These are phyloP conservation scores for Vitis rupestris DNA, from an alignment of 164 flowering plant genomes.

Conservation along the genomic window DNA sequence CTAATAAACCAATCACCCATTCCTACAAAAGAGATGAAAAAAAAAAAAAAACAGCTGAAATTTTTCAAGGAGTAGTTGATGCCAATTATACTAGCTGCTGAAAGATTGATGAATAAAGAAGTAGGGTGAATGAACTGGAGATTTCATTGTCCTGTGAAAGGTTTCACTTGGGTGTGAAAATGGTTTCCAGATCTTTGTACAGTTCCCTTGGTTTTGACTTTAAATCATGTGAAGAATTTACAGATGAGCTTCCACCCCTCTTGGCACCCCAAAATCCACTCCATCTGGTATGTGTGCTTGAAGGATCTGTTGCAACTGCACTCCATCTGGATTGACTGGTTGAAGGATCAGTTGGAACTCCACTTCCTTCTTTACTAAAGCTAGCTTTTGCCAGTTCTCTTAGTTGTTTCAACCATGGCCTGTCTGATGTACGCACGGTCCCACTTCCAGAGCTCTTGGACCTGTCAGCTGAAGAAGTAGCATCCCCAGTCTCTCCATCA, in stretches of 20 bases:
- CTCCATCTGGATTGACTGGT: conserved; percentile 47
- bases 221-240: conserved; percentile 45
- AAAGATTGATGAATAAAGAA: too few species aligned
- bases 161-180: conserved; percentile 62
- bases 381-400: conserved; percentile 83
- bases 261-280: conserved; percentile 57
- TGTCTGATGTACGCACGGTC: conserved; percentile 53
- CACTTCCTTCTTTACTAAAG: conserved; percentile 54
- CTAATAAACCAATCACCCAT: neutral
- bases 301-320: conserved; percentile 1
- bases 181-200: conserved; percentile 77
- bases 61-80: too few species aligned
- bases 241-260: conserved; percentile 68
- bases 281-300: conserved; percentile 20
- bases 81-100: too few species aligned
- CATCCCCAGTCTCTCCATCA: conserved; percentile 25
- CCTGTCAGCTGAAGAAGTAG: conserved; percentile 27
- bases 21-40: neutral
- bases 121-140: too few species aligned
- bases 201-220: conserved; percentile 53
- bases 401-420: conserved; percentile 76
- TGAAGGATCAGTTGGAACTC: conserved; percentile 55
- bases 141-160: too few species aligned
- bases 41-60: neutral
- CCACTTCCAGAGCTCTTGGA: conserved; percentile 44